Evolutionary conservation across 805 yeast genomes (phyloP).

Genomic region (Sugiyamaella floridensis): DNA sequence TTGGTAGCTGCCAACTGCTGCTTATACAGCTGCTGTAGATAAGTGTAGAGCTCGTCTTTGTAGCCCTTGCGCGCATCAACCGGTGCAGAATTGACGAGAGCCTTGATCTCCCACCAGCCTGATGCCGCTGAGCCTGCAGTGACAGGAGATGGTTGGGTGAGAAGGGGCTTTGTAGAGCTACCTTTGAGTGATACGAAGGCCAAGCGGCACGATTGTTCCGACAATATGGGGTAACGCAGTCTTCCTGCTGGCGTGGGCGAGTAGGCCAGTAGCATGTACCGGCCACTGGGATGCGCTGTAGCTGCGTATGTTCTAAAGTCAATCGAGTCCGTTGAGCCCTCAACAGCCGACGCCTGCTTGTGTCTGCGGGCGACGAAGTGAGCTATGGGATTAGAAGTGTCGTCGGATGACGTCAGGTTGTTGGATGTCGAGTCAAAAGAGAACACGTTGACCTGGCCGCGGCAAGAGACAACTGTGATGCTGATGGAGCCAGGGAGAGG

Average conservation of each 20-base stretch:
- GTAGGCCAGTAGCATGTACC: slow-evolving; percentile 16
- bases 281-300: slow-evolving; percentile 15
- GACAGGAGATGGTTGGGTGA: slow-evolving; percentile 5
- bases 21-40: not conserved
- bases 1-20: not conserved
- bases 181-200: slow-evolving; percentile 13
- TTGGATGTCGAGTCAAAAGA: not conserved
- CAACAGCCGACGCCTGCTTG: slow-evolving; percentile 1
- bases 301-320: slow-evolving; percentile 16
- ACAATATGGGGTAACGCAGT: slow-evolving; percentile 19
- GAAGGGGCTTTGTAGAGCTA: not conserved
- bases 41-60: not conserved
- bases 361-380: slow-evolving; percentile 5
- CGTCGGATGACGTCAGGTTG: not conserved
- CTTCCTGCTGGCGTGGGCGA: slow-evolving; percentile 11
- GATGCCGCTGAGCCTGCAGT: slow-evolving; percentile 9
- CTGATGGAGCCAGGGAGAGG: not conserved
- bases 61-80: not conserved
- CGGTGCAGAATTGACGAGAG: slow-evolving; percentile 3
- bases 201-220: slow-evolving; percentile 15
- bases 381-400: slow-evolving; percentile 1
- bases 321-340: not conserved
- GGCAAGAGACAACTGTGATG: slow-evolving; percentile 8
- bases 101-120: slow-evolving; percentile 17
- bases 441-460: slow-evolving; percentile 9